phyloP scores from a whole-genome alignment of 1,139 yeast genomes.

The Kodamaea alishanica region DNA sequence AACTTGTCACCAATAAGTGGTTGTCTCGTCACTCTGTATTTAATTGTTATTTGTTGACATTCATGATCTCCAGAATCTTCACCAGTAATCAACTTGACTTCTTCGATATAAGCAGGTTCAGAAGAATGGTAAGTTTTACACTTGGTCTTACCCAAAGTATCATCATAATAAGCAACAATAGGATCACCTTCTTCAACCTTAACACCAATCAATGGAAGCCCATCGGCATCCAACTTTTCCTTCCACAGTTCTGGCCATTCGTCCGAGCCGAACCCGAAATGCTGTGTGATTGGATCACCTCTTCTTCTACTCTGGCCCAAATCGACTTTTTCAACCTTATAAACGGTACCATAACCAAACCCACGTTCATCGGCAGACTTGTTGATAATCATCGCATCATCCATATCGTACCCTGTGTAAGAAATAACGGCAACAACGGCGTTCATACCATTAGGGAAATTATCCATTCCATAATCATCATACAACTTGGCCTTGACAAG shows the following conservation, averaged over 20 bases:
- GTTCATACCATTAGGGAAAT: conserved; percentile 97
- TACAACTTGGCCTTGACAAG: conserved; percentile 90
- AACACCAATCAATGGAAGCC: conserved; percentile 86
- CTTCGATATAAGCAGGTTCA: conserved; percentile 94
- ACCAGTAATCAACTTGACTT: conserved; percentile 77
- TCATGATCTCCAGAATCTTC: conserved; percentile 79
- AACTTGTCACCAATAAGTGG: conserved; percentile 98
- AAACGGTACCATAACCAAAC: conserved; percentile 94
- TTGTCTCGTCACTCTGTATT: conserved; percentile 85
- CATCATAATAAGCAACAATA: conserved; percentile 87
- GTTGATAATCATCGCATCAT: conserved; percentile 98
- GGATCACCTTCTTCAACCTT: conserved; percentile 95
- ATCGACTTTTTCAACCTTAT: conserved; percentile 90
- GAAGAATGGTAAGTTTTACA: conserved; percentile 90
- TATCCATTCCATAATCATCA: conserved; percentile 96
- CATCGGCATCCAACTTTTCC: conserved; percentile 84
- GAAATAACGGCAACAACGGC: conserved; percentile 99
- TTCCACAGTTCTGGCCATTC: conserved; percentile 92
- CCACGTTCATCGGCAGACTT: conserved; percentile 98
- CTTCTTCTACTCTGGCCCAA: conserved; percentile 72
- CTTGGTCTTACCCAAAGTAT: conserved; percentile 85
- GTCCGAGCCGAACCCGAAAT: conserved; percentile 91
- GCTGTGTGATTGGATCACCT: conserved; percentile 94
- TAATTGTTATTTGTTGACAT: conserved; percentile 81
- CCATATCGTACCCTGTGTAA: conserved; percentile 98